A percentile compares a stretch with the other conserved stretches of the same genome.
Evolutionary conservation across 805 yeast genomes (phyloP).

Genomic region (Blastobotrys attinorum): DNA sequence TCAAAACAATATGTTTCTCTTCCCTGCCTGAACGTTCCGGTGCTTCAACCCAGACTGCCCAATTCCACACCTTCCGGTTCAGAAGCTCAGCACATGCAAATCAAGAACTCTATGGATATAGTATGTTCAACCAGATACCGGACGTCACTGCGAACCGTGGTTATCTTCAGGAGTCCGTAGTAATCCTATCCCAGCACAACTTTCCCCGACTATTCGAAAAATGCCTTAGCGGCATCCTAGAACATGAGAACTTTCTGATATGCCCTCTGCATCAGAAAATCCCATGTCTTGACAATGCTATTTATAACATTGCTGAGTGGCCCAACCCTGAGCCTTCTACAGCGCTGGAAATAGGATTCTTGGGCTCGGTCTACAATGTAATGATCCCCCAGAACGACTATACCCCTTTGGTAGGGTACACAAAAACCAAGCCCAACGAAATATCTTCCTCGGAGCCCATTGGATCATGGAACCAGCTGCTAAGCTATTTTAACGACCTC

Average conservation of each 20-base stretch:
- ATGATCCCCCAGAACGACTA: constrained; percentile 1
- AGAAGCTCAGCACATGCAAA: constrained; percentile 5
- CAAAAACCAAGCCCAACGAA: neutral
- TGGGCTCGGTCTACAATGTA: constrained; percentile 11
- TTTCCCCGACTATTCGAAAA: constrained; percentile 16
- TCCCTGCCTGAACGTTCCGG: constrained; percentile 21
- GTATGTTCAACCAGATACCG: constrained; percentile 15
- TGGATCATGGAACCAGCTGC: constrained; percentile 13
- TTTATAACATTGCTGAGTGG: constrained; percentile 20
- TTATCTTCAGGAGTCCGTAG: constrained; percentile 22
- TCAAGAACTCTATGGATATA: constrained; percentile 14
- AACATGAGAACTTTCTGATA: constrained; percentile 2
- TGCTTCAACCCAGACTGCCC: neutral
- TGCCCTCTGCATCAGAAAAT: constrained; percentile 15
- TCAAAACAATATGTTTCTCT: constrained; percentile 21
- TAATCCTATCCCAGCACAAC: constrained; percentile 15
- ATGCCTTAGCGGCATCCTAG: constrained; percentile 13
- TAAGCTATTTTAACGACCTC: constrained; percentile 6
- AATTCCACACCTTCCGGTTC: constrained; percentile 15
- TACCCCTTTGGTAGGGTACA: constrained; percentile 7
- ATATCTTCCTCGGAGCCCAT: constrained; percentile 6
- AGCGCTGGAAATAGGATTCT: constrained; percentile 14
- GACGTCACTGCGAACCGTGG: constrained; percentile 17
- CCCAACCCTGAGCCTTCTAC: constrained; percentile 12
- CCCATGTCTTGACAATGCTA: constrained; percentile 20